A percentile compares a stretch with the other conserved stretches of the same genome.
Conservation (phyloP, 2,329 filamentous ascomycete species). For the Chalara sp. region DNA sequence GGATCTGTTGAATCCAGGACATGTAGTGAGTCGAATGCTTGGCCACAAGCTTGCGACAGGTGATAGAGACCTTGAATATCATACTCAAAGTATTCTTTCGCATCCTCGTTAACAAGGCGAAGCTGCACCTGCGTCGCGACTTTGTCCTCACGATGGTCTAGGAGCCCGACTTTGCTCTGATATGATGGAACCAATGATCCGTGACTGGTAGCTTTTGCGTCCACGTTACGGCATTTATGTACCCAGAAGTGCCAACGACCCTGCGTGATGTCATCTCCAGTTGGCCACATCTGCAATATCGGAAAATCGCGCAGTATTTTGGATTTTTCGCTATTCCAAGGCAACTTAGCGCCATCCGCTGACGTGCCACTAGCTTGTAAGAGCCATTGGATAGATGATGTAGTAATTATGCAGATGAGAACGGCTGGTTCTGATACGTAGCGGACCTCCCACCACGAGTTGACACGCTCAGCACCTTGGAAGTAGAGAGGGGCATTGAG, state of each 20-base stretch:
- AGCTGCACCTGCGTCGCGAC: constrained; percentile 39
- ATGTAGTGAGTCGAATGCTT: constrained; percentile 47
- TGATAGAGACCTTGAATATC: constrained; percentile 44
- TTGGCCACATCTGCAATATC: constrained; percentile 39
- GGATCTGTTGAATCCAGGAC: neutral
- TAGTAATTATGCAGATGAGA: constrained; percentile 33
- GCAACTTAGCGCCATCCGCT: constrained; percentile 3
- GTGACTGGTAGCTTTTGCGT: constrained; percentile 31
- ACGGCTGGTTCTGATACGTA: constrained; percentile 33
- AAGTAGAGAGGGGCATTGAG: constrained; percentile 28
- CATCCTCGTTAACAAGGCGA: constrained; percentile 22
- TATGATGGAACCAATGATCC: constrained; percentile 15
- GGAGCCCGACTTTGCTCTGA: constrained; percentile 13
- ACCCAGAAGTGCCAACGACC: constrained; percentile 39
- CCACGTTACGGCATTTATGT: constrained; percentile 29
- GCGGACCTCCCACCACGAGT: constrained; percentile 32
- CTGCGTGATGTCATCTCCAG: constrained; percentile 23
- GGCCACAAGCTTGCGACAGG: constrained; percentile 48
- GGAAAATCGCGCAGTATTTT: constrained; percentile 33
- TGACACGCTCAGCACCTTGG: constrained; percentile 26
- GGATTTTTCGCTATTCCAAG: constrained; percentile 31
- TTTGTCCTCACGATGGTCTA: neutral
- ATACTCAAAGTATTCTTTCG: constrained; percentile 19
- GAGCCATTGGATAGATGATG: constrained; percentile 34
- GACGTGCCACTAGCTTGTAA: constrained; percentile 33